Base-by-base conservation (phyloP, 148 eudicot genomes). In the Spergularia bocconei region DNA sequence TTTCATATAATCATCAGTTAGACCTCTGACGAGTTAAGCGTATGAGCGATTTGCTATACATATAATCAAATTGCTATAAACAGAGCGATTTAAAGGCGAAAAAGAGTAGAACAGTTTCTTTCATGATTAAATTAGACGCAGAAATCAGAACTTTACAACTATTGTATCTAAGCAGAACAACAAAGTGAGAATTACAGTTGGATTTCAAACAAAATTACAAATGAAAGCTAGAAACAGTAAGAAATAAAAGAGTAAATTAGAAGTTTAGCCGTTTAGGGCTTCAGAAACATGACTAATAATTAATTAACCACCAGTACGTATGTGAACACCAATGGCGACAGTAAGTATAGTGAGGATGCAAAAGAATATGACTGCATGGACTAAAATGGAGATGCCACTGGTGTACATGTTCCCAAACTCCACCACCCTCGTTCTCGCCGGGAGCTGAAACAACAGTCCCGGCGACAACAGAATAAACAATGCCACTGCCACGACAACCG, bases 361-460 rank as follows among this genome's bases (percentile, higher is more conserved):
- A 67, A 91, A 85, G 81, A 83, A 91, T 50, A 89, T 73, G 47
- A 91, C 76, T 7, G 97, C 91, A 83, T 91, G 97, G 53, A 89
- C 81, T 68, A 91, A 71, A 41, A 91, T 85, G 9, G 97, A 79
- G 55, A 91, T 87, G 13, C 91, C 97, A 75, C 97, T 91, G 33
- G 97, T 91, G 71, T 64, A 73, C 97, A 91, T 89, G 70, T 91
- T 91, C 13, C 93, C 91, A 74, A 91, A 91, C 67, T 91, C 97
- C 20, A 91, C 81, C 63, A 87, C 88, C 78, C 97, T 83, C 13
- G 82, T 75, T 79, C 88, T 86, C 8, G 97, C 93, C 6, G 97
- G 97, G 1, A 89, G 21, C 71, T 91, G 93, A 77, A 91, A 87
- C 39, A 91, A 83, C 62, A 91, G 75, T 67, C 93, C 97, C 16